These are phyloP conservation scores for Kwoniella newhampshirensis DNA, from an alignment of 768 basidiomycete species.

Conservation along the genomic window DNA sequence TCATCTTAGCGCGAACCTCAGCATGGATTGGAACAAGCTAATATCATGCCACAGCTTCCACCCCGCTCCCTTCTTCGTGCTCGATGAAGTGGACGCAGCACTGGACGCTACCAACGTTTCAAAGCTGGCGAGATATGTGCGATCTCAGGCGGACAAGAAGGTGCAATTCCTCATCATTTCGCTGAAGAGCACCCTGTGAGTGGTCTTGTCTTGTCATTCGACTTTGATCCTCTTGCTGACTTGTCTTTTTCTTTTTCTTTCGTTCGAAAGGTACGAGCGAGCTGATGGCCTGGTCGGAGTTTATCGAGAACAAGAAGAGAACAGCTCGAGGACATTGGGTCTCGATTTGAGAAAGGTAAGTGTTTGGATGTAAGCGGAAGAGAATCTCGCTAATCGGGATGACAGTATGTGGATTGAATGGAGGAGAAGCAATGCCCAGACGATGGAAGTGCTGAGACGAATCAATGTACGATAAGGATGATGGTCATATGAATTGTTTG, in stretches of 20 bases:
- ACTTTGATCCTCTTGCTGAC: no score
- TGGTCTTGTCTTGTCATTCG: conserved; percentile 4
- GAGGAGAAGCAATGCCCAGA: no score
- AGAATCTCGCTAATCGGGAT: background rate
- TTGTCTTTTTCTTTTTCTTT: background rate
- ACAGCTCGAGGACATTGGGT: conserved; percentile 86
- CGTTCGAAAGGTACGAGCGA: conserved; percentile 64
- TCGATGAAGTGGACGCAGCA: conserved; percentile 96
- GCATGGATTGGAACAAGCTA: background rate
- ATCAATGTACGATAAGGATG: no score
- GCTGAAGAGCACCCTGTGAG: conserved; percentile 76
- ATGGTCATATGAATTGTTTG: no score
- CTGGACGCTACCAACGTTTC: conserved; percentile 98
- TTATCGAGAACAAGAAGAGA: conserved; percentile 88
- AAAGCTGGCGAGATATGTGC: conserved; percentile 90
- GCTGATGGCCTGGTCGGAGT: conserved; percentile 90
- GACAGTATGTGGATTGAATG: conserved; percentile 3
- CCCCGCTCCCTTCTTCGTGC: conserved; percentile 94
- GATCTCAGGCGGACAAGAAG: conserved; percentile 71
- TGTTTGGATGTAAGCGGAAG: background rate
- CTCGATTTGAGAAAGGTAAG: conserved; percentile 66
- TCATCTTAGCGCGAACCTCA: background rate
- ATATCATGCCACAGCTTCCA: conserved; percentile 65
- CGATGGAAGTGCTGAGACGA: no score
- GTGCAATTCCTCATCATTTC: conserved; percentile 99